Conservation (phyloP, 164 flowering plant species). For the Akebia trifoliata region DNA sequence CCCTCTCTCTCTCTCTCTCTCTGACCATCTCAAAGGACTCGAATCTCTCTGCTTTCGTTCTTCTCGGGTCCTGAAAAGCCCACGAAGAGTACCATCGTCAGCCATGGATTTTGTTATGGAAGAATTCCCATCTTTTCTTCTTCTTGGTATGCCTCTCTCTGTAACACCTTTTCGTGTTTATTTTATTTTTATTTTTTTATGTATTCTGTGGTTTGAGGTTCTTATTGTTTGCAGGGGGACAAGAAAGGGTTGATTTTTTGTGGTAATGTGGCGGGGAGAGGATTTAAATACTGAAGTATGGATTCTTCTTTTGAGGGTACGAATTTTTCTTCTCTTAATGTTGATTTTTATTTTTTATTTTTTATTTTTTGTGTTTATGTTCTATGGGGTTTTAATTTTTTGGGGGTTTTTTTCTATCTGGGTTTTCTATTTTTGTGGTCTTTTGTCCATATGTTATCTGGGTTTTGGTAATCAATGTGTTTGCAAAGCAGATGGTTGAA, state of each 20-base stretch:
- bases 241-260: conserved; percentile 20
- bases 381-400: conserved; percentile 4
- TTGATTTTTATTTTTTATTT: conserved; percentile 4
- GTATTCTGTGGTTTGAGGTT: conserved; percentile 6
- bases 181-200: conserved; percentile 2
- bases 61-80: conserved; percentile 29
- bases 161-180: conserved; percentile 5
- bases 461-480: not conserved
- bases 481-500: not conserved
- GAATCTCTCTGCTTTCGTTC: conserved; percentile 28
- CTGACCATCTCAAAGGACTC: conserved; percentile 16
- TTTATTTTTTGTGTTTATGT: not conserved
- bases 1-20: conserved; percentile 4
- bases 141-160: conserved; percentile 28
- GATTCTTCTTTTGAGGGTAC: conserved; percentile 45
- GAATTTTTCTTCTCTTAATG: not conserved
- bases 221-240: conserved; percentile 27
- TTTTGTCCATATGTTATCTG: not conserved
- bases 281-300: conserved; percentile 20
- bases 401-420: not conserved
- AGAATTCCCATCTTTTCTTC: conserved; percentile 27
- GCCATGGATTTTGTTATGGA: conserved; percentile 35
- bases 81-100: conserved; percentile 22
- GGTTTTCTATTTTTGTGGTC: not conserved
- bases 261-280: conserved; percentile 34